Percentiles rank a stretch among this genome's conserved stretches.
These are phyloP conservation scores for Flaveria bidentis DNA, from an alignment of 129 eudicot genomes.

Conservation along the genomic window DNA sequence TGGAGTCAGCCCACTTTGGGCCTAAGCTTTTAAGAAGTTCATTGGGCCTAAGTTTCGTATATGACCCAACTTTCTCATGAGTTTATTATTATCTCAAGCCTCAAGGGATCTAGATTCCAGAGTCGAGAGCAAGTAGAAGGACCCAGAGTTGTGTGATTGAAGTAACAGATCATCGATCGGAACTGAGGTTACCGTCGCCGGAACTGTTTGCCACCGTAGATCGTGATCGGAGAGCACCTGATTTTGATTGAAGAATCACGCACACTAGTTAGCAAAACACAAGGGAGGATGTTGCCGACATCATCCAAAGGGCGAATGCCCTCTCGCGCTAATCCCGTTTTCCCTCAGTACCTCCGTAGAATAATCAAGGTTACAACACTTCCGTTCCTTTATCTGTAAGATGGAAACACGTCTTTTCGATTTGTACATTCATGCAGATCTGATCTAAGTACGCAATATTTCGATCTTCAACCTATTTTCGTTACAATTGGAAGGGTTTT, in stretches of 20 bases:
- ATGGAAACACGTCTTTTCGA: not conserved
- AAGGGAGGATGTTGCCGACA: slow-evolving; percentile 69
- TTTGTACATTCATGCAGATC: slow-evolving; percentile 31
- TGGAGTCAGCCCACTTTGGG: too few species aligned
- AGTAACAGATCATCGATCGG: slow-evolving; percentile 13
- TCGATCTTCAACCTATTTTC: not conserved
- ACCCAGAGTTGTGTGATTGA: not conserved
- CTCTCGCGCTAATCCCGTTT: slow-evolving; percentile 67
- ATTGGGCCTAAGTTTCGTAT: slow-evolving; percentile 16
- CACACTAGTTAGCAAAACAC: slow-evolving; percentile 1
- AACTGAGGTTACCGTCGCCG: slow-evolving; percentile 18
- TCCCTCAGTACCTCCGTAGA: slow-evolving; percentile 89
- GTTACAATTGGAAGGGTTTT: slow-evolving; percentile 17
- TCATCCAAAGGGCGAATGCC: slow-evolving; percentile 74
- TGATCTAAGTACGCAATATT: slow-evolving; percentile 33
- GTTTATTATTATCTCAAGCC: not conserved
- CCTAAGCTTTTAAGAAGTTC: too few species aligned
- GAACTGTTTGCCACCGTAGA: not conserved
- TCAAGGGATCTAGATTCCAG: slow-evolving; percentile 3
- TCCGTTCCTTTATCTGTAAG: not conserved
- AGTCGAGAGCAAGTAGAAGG: not conserved
- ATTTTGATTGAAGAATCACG: slow-evolving; percentile 20
- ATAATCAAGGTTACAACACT: slow-evolving; percentile 70
- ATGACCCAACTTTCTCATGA: slow-evolving; percentile 3
- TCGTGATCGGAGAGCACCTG: slow-evolving; percentile 6